Conservation (phyloP, 345 rosid genomes). For the Noccaea bulbosa region DNA sequence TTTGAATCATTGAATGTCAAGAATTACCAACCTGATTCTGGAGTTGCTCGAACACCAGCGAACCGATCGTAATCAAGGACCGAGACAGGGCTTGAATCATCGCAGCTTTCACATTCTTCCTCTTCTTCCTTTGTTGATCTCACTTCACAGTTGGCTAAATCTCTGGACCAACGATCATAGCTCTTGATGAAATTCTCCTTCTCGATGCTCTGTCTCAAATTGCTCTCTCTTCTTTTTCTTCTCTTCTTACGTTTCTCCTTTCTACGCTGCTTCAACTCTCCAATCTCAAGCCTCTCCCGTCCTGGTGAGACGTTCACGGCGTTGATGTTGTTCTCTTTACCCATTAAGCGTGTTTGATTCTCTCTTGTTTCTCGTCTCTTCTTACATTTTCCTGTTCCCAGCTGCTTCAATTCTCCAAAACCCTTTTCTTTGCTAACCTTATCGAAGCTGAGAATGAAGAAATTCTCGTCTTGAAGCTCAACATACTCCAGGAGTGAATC, state of each 20-base stretch:
- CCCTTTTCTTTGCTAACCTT: constrained; percentile 24
- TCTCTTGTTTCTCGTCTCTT: constrained; percentile 24
- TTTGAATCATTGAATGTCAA: constrained; percentile 25
- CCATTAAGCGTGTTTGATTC: not conserved
- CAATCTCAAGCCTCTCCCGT: not conserved
- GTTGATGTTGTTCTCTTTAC: constrained; percentile 25
- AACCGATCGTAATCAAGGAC: constrained; percentile 75
- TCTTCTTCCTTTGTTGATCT: constrained; percentile 40
- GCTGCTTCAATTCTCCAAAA: constrained; percentile 39
- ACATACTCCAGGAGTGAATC: constrained; percentile 49
- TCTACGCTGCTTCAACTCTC: constrained; percentile 40
- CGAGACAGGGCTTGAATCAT: constrained; percentile 85
- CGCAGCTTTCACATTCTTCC: too few species aligned
- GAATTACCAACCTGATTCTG: constrained; percentile 48
- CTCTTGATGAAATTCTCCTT: constrained; percentile 1
- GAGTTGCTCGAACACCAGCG: constrained; percentile 44
- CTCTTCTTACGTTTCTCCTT: constrained; percentile 39
- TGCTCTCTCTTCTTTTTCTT: constrained; percentile 31
- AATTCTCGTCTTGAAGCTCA: constrained; percentile 69
- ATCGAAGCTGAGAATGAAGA: constrained; percentile 68
- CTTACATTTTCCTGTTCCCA: constrained; percentile 24
- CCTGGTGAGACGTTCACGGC: constrained; percentile 14
- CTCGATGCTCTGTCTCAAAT: constrained; percentile 30
- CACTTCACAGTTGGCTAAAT: constrained; percentile 26
- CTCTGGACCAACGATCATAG: constrained; percentile 4